These are phyloP conservation scores for Cucurbita maxima DNA, from an alignment of 306 rosid genomes.

Conservation along the genomic window DNA sequence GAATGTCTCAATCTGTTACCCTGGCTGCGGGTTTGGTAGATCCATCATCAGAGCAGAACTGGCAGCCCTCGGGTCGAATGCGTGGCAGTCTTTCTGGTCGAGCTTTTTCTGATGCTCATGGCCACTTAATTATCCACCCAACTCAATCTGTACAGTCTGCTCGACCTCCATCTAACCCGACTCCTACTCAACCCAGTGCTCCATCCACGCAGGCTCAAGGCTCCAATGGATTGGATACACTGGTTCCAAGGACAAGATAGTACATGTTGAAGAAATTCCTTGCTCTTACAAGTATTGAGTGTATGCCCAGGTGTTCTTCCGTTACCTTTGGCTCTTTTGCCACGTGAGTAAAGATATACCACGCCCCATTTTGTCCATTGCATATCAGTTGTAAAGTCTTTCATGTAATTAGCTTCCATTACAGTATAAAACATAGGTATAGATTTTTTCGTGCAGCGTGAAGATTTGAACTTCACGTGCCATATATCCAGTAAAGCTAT, in stretches of 20 bases:
- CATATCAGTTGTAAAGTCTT: not conserved
- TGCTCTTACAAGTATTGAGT: not conserved
- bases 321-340: not conserved
- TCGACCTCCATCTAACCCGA: conserved; percentile 11
- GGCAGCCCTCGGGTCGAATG: conserved; percentile 64
- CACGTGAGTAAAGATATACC: not conserved
- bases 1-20: conserved; percentile 23
- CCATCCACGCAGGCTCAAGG: not conserved
- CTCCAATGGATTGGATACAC: not conserved
- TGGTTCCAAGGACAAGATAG: not conserved
- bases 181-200: conserved; percentile 10
- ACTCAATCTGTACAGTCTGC: conserved; percentile 23
- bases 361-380: not conserved
- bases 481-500: no score
- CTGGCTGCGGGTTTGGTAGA: conserved; percentile 21
- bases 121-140: conserved; percentile 40
- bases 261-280: not conserved
- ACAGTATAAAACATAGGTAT: no score
- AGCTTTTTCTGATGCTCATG: conserved; percentile 22
- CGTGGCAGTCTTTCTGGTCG: conserved; percentile 67
- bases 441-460: no score
- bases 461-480: no score
- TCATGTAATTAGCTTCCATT: not conserved
- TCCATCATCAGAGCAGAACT: conserved; percentile 28
- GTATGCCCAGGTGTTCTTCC: not conserved